phyloP scores from a whole-genome alignment of 179 eudicot genomes.

The Sideroxylon spinosum region DNA sequence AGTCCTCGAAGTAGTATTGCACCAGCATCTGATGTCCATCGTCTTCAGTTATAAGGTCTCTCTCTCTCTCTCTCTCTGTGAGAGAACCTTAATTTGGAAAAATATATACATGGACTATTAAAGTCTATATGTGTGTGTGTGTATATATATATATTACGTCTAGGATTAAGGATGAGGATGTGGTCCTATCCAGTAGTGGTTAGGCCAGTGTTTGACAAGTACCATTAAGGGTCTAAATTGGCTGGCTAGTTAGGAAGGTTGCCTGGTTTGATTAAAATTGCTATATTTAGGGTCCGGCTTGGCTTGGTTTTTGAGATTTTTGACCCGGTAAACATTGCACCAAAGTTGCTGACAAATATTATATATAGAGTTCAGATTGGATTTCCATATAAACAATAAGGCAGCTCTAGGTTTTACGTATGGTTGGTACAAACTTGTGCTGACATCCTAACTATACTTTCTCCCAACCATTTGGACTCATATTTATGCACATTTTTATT shows the following conservation, averaged over 20 bases:
- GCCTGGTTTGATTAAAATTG: neutral
- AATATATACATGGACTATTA: neutral
- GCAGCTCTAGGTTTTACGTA: too few relatives aligned
- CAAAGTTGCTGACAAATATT: neutral
- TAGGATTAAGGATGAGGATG: neutral
- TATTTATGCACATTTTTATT: too few relatives aligned
- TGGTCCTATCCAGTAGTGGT: neutral
- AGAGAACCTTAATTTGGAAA: neutral
- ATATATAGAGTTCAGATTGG: neutral
- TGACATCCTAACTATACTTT: too few relatives aligned
- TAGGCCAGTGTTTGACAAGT: too few relatives aligned
- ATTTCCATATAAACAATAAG: neutral
- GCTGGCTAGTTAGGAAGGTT: neutral
- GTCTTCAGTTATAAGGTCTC: neutral
- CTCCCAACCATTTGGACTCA: too few relatives aligned
- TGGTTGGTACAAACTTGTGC: too few relatives aligned
- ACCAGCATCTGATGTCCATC: neutral
- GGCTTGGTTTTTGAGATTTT: neutral
- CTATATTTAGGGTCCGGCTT: neutral
- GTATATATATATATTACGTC: neutral
- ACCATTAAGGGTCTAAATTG: slow-evolving; percentile 2
- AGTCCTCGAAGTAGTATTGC: neutral
- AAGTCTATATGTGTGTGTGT: neutral
- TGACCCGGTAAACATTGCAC: neutral
- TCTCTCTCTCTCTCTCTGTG: neutral